Conservation (phyloP, 2,329 filamentous ascomycete genomes). For the Aspergillus calidoustus region DNA sequence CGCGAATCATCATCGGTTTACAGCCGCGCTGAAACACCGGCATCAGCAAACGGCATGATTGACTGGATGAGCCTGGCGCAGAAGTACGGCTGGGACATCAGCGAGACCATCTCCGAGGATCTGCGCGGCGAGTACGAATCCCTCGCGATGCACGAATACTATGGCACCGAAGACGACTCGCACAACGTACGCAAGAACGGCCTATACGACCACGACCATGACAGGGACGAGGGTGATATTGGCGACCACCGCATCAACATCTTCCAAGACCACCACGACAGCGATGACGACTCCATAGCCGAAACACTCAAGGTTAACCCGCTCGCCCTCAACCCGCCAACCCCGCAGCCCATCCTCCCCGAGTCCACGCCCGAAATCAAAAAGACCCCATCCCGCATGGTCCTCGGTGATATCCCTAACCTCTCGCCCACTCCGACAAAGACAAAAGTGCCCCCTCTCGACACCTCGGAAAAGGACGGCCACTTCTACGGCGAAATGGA, state of each 20-base stretch:
- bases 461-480: constrained; percentile 37
- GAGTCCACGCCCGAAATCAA: constrained; percentile 29
- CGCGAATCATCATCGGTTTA: constrained; percentile 42
- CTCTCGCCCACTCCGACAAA: constrained; percentile 33
- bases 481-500: constrained; percentile 48
- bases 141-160: constrained; percentile 39
- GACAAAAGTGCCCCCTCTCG: constrained; percentile 30
- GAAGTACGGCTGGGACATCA: constrained; percentile 33
- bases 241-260: constrained; percentile 42
- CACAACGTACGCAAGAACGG: constrained; percentile 26
- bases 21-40: constrained; percentile 33
- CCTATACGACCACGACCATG: constrained; percentile 28
- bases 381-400: constrained; percentile 36
- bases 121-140: constrained; percentile 44
- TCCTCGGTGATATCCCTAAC: constrained; percentile 41
- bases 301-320: constrained; percentile 43
- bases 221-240: constrained; percentile 43
- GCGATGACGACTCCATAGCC: constrained; percentile 27
- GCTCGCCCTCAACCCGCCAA: constrained; percentile 52
- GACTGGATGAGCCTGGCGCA: constrained; percentile 41
- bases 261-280: constrained; percentile 38
- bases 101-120: constrained; percentile 39
- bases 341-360: constrained; percentile 38
- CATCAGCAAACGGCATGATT: constrained; percentile 33
- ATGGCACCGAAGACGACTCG: constrained; percentile 37